A percentile compares a stretch with the other conserved stretches of the same genome.
Conservation (phyloP, 78 protist genomes). For the Salpingoeca rosetta region DNA sequence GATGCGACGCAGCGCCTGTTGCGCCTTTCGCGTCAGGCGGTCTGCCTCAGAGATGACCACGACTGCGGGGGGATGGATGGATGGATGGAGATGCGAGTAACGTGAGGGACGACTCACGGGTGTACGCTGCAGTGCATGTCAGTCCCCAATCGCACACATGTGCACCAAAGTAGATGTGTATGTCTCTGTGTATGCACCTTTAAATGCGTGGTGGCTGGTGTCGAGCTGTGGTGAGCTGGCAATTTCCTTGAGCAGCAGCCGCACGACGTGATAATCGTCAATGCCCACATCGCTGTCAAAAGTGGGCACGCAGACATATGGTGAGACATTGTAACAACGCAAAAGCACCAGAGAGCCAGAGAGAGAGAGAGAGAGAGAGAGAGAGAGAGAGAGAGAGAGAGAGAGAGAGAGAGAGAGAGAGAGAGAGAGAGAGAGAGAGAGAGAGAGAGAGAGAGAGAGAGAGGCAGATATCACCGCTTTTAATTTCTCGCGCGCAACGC, state of each 20-base stretch:
- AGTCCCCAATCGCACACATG: no score
- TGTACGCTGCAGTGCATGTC: no score
- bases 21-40: slow-evolving; percentile 73
- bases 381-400: background rate
- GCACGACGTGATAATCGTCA: slow-evolving; percentile 83
- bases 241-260: slow-evolving; percentile 85
- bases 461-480: background rate
- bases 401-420: background rate
- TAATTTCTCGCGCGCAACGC: background rate
- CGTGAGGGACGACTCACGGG: no score
- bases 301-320: background rate
- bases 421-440: background rate
- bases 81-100: background rate
- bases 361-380: background rate
- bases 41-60: slow-evolving; percentile 89
- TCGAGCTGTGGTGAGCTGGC: slow-evolving; percentile 77
- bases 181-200: background rate
- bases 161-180: no score
- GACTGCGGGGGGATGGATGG: slow-evolving; percentile 31
- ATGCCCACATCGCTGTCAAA: slow-evolving; percentile 68
- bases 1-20: slow-evolving; percentile 96
- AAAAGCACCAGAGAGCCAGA: no score
- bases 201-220: background rate
- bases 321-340: background rate
- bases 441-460: background rate